These are phyloP conservation scores for Camellia oleifera DNA, from an alignment of 179 eudicot species.

Conservation along the genomic window DNA sequence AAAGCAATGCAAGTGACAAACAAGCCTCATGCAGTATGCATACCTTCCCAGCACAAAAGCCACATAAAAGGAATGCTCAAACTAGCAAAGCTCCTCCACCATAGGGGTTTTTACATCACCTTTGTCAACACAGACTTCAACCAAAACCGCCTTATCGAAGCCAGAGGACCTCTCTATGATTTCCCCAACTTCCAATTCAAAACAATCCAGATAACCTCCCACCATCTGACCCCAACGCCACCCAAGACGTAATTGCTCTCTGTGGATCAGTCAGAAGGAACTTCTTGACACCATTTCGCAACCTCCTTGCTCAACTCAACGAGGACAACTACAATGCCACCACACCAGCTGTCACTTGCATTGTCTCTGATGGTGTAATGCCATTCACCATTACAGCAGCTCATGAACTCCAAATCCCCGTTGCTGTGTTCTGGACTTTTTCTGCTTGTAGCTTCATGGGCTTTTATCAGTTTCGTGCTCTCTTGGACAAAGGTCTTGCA, in stretches of 20 bases:
- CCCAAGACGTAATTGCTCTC: constrained; percentile 22
- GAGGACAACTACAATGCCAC: constrained; percentile 6
- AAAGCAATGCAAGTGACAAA: too few species aligned
- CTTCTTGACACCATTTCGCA: constrained; percentile 9
- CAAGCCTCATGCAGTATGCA: too few species aligned
- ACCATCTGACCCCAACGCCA: constrained; percentile 14
- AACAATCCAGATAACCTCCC: constrained; percentile 28
- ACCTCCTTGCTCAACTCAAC: constrained; percentile 18
- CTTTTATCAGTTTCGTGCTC: constrained; percentile 21
- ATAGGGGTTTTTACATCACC: too few species aligned
- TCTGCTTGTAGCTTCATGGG: constrained; percentile 24
- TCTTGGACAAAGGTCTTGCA: neutral
- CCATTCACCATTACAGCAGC: neutral
- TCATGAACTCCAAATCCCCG: constrained; percentile 18
- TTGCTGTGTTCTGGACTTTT: constrained; percentile 18
- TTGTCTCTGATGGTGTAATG: too few species aligned
- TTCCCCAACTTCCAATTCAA: constrained; percentile 6
- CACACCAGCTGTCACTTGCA: too few species aligned
- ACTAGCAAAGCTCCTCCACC: too few species aligned
- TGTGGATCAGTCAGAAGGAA: neutral
- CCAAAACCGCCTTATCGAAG: too few species aligned
- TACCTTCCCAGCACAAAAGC: too few species aligned
- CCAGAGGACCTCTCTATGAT: too few species aligned
- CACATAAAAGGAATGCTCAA: too few species aligned
- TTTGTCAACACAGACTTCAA: too few species aligned